Evolutionary conservation across 768 basidiomycete genomes (phyloP).

Genomic region (Chalciporus pseudorubinellus): DNA sequence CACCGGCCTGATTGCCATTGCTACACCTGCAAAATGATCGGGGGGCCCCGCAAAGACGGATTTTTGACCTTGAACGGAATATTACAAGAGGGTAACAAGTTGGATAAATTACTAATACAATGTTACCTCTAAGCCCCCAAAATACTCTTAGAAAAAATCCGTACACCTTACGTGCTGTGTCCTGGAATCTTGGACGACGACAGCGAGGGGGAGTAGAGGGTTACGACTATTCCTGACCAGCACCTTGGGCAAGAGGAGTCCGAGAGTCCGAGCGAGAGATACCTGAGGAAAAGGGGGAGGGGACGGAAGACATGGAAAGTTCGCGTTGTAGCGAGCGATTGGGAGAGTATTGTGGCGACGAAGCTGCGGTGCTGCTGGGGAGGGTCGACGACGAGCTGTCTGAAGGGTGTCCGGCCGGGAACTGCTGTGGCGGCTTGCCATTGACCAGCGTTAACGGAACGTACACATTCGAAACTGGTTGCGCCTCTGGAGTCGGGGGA

Average conservation of each 20-base stretch:
- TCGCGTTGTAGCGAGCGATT: slow-evolving; percentile 27
- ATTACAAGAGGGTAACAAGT: slow-evolving; percentile 27
- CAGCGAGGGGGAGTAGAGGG: neutral
- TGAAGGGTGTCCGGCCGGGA: slow-evolving; percentile 23
- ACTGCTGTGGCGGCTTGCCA: slow-evolving; percentile 33
- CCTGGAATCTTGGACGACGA: neutral
- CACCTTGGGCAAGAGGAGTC: slow-evolving; percentile 17
- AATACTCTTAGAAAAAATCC: slow-evolving; percentile 7
- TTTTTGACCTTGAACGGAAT: neutral
- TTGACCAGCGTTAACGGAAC: slow-evolving; percentile 24
- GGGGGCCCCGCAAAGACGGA: neutral
- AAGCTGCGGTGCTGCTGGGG: neutral
- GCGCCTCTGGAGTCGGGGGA: neutral
- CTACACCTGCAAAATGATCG: neutral
- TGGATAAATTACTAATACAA: slow-evolving; percentile 26
- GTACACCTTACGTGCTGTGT: slow-evolving; percentile 3
- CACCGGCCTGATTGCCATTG: neutral
- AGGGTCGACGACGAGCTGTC: neutral
- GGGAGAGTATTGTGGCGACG: slow-evolving; percentile 11
- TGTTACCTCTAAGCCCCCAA: slow-evolving; percentile 7
- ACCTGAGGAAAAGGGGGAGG: slow-evolving; percentile 12
- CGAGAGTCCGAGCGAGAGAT: slow-evolving; percentile 21
- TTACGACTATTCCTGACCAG: slow-evolving; percentile 10
- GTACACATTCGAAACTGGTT: slow-evolving; percentile 1
- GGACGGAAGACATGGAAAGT: slow-evolving; percentile 24